Conservation (phyloP, 1,284 basidiomycete genomes). For the Cerrena zonata region DNA sequence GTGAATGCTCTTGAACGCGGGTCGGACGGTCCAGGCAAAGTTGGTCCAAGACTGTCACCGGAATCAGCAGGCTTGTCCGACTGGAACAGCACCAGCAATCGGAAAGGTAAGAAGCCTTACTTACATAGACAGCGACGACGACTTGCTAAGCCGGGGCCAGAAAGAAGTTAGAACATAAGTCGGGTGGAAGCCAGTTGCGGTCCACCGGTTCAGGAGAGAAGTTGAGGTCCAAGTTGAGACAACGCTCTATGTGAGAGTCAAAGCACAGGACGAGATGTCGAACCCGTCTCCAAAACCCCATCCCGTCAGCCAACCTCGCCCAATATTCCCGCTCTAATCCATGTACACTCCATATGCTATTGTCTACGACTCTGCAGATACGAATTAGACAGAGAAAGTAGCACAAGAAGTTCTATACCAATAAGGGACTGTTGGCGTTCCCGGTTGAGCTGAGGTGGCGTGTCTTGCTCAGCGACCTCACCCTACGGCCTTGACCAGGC, state of each 20-base stretch:
- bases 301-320: not conserved
- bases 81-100: not conserved
- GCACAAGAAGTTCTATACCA: not conserved
- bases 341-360: not conserved
- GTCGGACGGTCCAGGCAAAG: not conserved
- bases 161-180: not conserved
- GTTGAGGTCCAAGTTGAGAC: not conserved
- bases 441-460: not conserved
- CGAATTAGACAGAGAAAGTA: not conserved
- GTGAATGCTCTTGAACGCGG: not conserved
- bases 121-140: not conserved
- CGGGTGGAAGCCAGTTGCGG: not conserved
- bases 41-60: slow-evolving; percentile 3
- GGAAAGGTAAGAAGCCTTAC: not conserved
- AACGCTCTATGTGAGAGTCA: not conserved
- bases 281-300: not conserved
- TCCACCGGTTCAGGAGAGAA: not conserved
- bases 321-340: not conserved
- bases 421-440: not conserved
- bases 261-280: not conserved
- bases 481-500: not conserved
- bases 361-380: not conserved
- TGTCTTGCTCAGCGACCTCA: not conserved
- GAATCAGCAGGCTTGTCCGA: not conserved
- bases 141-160: not conserved